Conservation (phyloP, 305 asterid genomes). For the Fraxinus paxiana region DNA sequence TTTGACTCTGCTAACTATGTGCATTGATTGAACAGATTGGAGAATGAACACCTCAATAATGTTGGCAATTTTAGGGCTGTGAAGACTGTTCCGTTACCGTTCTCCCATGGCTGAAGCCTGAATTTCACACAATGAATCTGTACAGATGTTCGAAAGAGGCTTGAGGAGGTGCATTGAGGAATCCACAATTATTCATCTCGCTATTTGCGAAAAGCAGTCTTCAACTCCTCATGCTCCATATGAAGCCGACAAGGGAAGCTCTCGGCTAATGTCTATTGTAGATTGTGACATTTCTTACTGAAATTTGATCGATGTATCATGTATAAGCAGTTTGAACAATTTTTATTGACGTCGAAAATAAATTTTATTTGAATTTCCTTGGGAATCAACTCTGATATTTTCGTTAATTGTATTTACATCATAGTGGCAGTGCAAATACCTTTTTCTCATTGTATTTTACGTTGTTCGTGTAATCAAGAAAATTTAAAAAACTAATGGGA, state of each 20-base stretch:
- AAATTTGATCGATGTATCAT: background rate
- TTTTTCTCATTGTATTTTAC: background rate
- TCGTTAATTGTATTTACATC: background rate
- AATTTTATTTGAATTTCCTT: background rate
- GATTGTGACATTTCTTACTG: constrained; percentile 1
- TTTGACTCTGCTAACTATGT: background rate
- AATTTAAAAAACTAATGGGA: background rate
- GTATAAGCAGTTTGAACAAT: background rate
- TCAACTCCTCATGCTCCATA: constrained; percentile 9
- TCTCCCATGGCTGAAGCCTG: constrained; percentile 51
- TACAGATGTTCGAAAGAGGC: constrained; percentile 8
- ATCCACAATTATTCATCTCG: constrained; percentile 6
- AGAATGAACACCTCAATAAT: constrained; percentile 88
- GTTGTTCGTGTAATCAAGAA: background rate
- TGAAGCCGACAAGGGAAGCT: constrained; percentile 13
- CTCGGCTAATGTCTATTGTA: background rate
- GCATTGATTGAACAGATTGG: constrained; percentile 50
- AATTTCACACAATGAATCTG: background rate
- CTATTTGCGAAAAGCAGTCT: constrained; percentile 11
- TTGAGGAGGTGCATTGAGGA: constrained; percentile 10
- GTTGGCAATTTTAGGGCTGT: constrained; percentile 88
- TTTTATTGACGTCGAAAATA: background rate
- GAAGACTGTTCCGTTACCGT: constrained; percentile 82
- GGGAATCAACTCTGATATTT: background rate
- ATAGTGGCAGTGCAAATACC: background rate